phyloP scores from a whole-genome alignment of 176 grass and related monocot species.

The Poa annua region DNA sequence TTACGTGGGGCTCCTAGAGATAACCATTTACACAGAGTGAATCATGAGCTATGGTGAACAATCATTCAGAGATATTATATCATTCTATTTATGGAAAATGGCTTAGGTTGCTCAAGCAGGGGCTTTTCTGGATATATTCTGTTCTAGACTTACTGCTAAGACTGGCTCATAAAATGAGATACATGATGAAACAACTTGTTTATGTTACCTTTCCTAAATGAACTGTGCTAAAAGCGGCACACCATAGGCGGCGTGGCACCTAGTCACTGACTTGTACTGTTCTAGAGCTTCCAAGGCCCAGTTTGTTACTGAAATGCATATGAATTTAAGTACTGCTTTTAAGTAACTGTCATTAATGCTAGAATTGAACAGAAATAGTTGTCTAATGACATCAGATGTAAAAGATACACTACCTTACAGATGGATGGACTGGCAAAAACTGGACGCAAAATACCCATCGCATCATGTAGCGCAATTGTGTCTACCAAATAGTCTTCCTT shows the following conservation, averaged over 20 bases:
- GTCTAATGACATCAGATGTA: constrained; percentile 33
- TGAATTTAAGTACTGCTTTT: constrained; percentile 2
- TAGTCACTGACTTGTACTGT: constrained; percentile 31
- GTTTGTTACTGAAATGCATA: constrained; percentile 9
- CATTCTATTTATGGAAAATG: neutral
- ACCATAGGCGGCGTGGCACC: neutral
- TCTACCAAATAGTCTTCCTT: constrained; percentile 92
- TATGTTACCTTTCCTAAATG: constrained; percentile 7
- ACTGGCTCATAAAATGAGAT: constrained; percentile 17
- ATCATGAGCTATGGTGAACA: neutral
- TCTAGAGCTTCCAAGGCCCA: constrained; percentile 12
- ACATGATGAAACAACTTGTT: constrained; percentile 1
- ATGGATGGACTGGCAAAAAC: constrained; percentile 80
- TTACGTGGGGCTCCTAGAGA: neutral
- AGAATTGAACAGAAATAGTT: constrained; percentile 7
- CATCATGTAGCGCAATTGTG: constrained; percentile 88
- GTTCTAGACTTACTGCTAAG: constrained; percentile 14
- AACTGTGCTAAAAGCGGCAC: constrained; percentile 19
- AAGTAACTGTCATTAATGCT: constrained; percentile 16
- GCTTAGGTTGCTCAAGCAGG: constrained; percentile 1
- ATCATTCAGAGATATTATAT: neutral
- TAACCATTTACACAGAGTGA: neutral
- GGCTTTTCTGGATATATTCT: constrained; percentile 22
- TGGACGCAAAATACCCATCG: constrained; percentile 67
- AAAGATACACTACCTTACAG: constrained; percentile 66